Evolutionary conservation across 345 rosid genomes (phyloP), one percentile per base, ranked within the genome.

Genomic region (Acer campestre): DNA sequence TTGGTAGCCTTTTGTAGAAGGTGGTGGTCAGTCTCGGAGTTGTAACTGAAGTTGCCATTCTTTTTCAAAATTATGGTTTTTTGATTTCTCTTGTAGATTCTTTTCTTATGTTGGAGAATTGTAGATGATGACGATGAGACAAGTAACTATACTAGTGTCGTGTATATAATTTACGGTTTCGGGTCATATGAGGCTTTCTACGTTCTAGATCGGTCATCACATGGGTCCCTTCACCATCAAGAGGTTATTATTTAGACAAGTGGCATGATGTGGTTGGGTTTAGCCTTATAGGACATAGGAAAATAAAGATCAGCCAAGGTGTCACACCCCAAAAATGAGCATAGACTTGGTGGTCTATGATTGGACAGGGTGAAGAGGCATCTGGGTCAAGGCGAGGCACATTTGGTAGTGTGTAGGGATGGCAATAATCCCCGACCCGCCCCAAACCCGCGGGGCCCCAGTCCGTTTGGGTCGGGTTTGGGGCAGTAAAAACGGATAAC

Each of bases 21-120:
- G 86, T 66, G 42, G 88, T 75, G 4, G 92, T 73, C 4, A 94
- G 90, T 84, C 84, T 89, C 7, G 98, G 92, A 27, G 96, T 80
- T 25, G 95, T 67, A 10, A 85, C 77, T 68, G 85, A 78, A 9
- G 85, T 59, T 9, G 89, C 90, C 92, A 87, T 86, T 59, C 48
- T 68, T 74, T 14, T 56, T 23, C 1, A 38, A 42, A 11, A 42
- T 67, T 42, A 2, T 9, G 49, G 46, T 42, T 20, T 20, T 3
- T 13, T 10, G 17, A 31, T n/a, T 18, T 25, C 10, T 16, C 62
- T 14, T 35, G 38, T 35, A 35, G 4, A 35, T 35, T 35, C 6
- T 35, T 35, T 4, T 23, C 7, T 40, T 17, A 2, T 17, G 18
- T 56, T 7, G 1, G 7, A 4, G 42, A 8, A 16, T 51, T 70